Percentiles rank a stretch among this genome's conserved stretches.
Conservation (phyloP, 2,329 filamentous ascomycete genomes). For the Cladosporium austrohemisphaericum region DNA sequence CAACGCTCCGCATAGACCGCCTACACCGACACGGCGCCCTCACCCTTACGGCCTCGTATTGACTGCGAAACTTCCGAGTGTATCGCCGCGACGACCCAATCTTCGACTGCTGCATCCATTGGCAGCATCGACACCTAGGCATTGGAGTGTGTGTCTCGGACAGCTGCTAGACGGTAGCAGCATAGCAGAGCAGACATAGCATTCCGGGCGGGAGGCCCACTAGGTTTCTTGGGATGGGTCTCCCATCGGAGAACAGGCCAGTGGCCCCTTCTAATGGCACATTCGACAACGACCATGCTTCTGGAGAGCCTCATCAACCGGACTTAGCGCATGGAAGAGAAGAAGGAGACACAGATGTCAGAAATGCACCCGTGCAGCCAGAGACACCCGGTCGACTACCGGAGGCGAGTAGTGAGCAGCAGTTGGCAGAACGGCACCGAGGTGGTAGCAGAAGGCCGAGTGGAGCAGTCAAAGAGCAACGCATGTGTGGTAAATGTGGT, state of each 20-base stretch:
- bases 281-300: constrained; percentile 19
- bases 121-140: not conserved
- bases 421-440: constrained; percentile 9
- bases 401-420: constrained; percentile 8
- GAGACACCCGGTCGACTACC: not conserved
- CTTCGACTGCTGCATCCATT: not conserved
- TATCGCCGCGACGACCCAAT: not conserved
- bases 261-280: constrained; percentile 24
- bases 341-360: not conserved
- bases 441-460: constrained; percentile 21
- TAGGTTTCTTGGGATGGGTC: constrained; percentile 28
- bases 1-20: not conserved
- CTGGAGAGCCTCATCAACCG: not conserved
- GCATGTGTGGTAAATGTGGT: constrained; percentile 74
- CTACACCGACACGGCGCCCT: constrained; percentile 2
- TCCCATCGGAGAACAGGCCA: constrained; percentile 28
- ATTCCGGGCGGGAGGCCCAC: constrained; percentile 14
- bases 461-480: constrained; percentile 28
- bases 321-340: constrained; percentile 4
- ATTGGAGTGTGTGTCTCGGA: not conserved
- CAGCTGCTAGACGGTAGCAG: not conserved
- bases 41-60: not conserved
- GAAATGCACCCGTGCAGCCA: not conserved
- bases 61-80: not conserved
- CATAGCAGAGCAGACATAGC: constrained; percentile 1